Base-by-base conservation (phyloP, 352 stramenopile species). In the Pythium aphanidermatum region DNA sequence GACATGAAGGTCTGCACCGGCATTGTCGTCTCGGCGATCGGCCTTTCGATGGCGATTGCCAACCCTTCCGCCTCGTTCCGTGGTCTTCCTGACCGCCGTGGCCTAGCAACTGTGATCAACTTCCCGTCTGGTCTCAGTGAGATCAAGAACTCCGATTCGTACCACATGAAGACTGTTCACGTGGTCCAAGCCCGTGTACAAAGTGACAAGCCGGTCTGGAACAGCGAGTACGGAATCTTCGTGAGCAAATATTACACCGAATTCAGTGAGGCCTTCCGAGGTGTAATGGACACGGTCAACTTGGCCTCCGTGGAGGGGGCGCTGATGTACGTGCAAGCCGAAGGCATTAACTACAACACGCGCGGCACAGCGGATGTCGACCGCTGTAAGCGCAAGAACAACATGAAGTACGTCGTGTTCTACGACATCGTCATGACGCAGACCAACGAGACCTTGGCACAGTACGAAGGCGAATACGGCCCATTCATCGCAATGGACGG, bases 131-230 rank as follows among this genome's bases (percentile, higher is more conserved):
- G 19, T 23, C 34, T 40, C 34, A 40, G 7, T 5, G 19, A 12
- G 34, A 12, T 40, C 6, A 8, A 17, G 13, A 40, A 12, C 12
- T 23, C 34, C 8, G 16, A 24, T 19, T 25, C 6, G 40, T 83
- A 80, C 55, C 71, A 84, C 58, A 86, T 90, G 70, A 31, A 49
- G 3, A 30, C 65, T 19, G 65, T 90, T 12, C 66, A 61, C 8
- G 75, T 63, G 4, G 51, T 87, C 10, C 75, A 90, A 28, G 75
- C 78, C 0, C 74, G 78, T 20, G 74, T 85, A 26, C 74, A 90
- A 43, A 72, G 68, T 26, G 77, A 90, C 52, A 53, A 57, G 25
- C 77, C 77, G 0, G 71, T 80, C 11, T 52, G 75, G 5, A 58
- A 78, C 6, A 57, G 77, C n/a, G n/a, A n/a, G n/a, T n/a, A n/a